Base-by-base conservation (phyloP, 2,329 filamentous ascomycete species). In the Colletotrichum theobromicola region DNA sequence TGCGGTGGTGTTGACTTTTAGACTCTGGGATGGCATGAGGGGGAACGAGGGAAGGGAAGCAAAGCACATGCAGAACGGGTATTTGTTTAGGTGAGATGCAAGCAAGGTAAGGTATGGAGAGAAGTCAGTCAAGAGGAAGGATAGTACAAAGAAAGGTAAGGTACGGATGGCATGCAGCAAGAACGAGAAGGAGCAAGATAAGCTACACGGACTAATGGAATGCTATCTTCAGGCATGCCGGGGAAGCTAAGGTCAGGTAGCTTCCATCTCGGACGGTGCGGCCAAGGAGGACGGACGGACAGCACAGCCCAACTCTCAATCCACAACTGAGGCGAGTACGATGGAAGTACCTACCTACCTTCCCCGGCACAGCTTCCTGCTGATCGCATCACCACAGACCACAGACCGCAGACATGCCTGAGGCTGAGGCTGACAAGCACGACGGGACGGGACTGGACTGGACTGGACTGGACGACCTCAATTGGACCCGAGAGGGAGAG, bases 51-150 rank as follows among this genome's bases (percentile, higher is more conserved):
- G 37, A 35, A n/a, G 67, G 16, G 21, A 71, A n/a, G 46, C 16
- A n/a, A 61, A 63, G 63, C 70, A 72, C 69, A 74, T 69, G 61
- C 65, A 66, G 73, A 67, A 62, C 7, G 55, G 70, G 70, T 26
- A 53, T 46, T 50, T 60, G 61, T 30, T 58, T 58, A 21, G 28
- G 30, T 35, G 61, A 64, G 61, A 42, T 34, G 8, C 28, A 42
- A 64, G 61, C n/a, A n/a, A 30, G 16, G 24, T 53, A 34, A 42
- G 28, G 69, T 60, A 28, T 53, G 12, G 55, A 24, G 34, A 66
- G 9, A 30, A 30, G 55, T 10, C 55, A 58, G 28, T 32, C 16
- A 30, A 58, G 55, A 32, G 28, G 24, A 28, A 9, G 21, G 5
- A 24, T 5, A 21, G 24, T 28, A 57, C 16, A 24, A 26, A 58